Percentiles rank a stretch among this genome's conserved stretches.
Conservation (phyloP, 140 eudicot genomes). For the Anethum foeniculum region DNA sequence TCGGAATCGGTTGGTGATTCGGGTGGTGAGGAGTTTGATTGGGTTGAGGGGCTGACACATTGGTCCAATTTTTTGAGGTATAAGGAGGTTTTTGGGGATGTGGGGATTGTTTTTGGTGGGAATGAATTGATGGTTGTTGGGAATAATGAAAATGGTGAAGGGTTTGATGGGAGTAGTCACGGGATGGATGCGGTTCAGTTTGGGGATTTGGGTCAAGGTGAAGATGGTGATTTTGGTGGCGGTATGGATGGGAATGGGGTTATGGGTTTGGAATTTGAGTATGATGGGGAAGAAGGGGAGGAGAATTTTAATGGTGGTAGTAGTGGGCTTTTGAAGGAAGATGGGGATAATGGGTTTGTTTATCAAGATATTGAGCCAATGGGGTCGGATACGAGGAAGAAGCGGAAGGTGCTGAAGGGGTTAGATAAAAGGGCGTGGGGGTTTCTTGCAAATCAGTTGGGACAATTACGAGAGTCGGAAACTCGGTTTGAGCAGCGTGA, state of each 20-base stretch:
- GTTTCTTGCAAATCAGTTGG: constrained; percentile 59
- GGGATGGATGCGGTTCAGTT: constrained; percentile 46
- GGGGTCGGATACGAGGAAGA: constrained; percentile 58
- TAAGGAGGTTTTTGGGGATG: constrained; percentile 88
- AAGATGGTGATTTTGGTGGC: constrained; percentile 41
- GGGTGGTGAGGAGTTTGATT: constrained; percentile 59
- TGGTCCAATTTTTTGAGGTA: constrained; percentile 87
- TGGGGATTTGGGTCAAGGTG: constrained; percentile 56
- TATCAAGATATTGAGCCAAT: constrained; percentile 54
- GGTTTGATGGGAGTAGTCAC: constrained; percentile 33
- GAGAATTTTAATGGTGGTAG: constrained; percentile 35
- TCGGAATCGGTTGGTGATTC: constrained; percentile 27
- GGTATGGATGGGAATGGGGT: constrained; percentile 64
- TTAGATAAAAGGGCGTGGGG: constrained; percentile 63
- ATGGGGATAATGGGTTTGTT: constrained; percentile 38
- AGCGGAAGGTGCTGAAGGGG: constrained; percentile 52
- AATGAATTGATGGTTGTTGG: constrained; percentile 24
- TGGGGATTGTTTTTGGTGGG: constrained; percentile 31
- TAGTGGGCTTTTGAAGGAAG: constrained; percentile 37
- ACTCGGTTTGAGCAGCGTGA: constrained; percentile 71
- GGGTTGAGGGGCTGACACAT: constrained; percentile 71
- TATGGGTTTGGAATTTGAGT: constrained; percentile 67
- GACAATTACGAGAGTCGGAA: constrained; percentile 60
- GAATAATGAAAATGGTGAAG: constrained; percentile 34
- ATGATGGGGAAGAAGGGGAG: constrained; percentile 56